Evolutionary conservation across 305 asterid genomes (phyloP), one percentile per base, ranked within the genome.

Genomic region (Caryopteris hybrid): DNA sequence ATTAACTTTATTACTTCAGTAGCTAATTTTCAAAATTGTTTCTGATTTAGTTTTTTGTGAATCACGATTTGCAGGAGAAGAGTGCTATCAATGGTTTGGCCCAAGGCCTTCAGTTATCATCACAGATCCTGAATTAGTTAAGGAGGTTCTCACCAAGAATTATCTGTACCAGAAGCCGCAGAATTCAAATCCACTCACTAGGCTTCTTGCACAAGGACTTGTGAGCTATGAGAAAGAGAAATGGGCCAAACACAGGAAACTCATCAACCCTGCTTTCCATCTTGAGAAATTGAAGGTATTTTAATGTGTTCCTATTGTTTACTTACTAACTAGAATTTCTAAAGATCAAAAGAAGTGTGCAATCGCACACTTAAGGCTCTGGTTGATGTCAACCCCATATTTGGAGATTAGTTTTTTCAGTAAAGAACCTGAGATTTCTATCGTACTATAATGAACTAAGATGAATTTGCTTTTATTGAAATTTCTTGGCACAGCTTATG

Each of bases 261-360:
- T 58, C 50, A 58, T 58, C 64, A 58, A 58, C 50, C 64, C 64
- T 12, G 64, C 48, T 11, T 58, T 58, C 33, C 64, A 58, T 12
- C 48, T 18, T 2, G 64, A 58, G 11, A 58, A 38, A 58, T 21
- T 58, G 21, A 58, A 58, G 39, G 39, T 33, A 1, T 33, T 25
- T 25, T 25, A 4, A 1, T 4, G 31, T 25, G 31, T 1, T 2
- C 4, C 4, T 25, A 25, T 1, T 25, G 31, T n/a, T n/a, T n/a
- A n/a, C n/a, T n/a, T n/a, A n/a, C n/a, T n/a, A n/a, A n/a, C n/a
- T n/a, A n/a, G n/a, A n/a, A n/a, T n/a, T n/a, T n/a, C n/a, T n/a
- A n/a, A n/a, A n/a, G n/a, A n/a, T n/a, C n/a, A n/a, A n/a, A n/a
- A n/a, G n/a, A n/a, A n/a, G n/a, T n/a, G n/a, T n/a, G n/a, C n/a